Evolutionary conservation across 2,329 filamentous ascomycete species (phyloP).

Genomic region (Penicillium sp.): DNA sequence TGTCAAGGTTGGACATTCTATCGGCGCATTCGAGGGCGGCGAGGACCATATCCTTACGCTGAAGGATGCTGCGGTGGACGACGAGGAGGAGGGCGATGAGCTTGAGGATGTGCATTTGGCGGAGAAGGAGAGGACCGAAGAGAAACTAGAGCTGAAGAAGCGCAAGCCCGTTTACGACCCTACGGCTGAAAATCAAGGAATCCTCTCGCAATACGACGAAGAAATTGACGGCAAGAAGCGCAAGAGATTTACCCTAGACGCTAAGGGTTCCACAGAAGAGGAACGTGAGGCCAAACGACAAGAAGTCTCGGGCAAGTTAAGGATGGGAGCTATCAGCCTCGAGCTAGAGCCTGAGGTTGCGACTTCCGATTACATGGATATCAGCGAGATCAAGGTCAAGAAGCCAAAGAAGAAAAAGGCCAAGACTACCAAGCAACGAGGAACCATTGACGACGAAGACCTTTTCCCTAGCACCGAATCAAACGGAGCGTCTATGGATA

Average conservation of each 20-base stretch:
- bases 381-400: constrained; percentile 85
- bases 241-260: constrained; percentile 85
- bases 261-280: constrained; percentile 69
- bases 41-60: constrained; percentile 89
- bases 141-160: constrained; percentile 84
- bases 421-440: constrained; percentile 71
- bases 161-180: constrained; percentile 88
- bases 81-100: constrained; percentile 87
- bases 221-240: constrained; percentile 88
- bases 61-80: constrained; percentile 86
- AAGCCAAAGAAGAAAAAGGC: constrained; percentile 87
- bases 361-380: constrained; percentile 83
- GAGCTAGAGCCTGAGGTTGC: constrained; percentile 69
- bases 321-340: constrained; percentile 71
- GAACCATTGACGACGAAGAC: constrained; percentile 60
- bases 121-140: constrained; percentile 49
- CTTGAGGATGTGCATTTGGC: constrained; percentile 53
- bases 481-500: constrained; percentile 66
- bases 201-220: constrained; percentile 92
- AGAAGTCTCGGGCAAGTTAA: constrained; percentile 60
- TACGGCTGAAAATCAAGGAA: constrained; percentile 65
- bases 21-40: constrained; percentile 73
- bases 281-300: constrained; percentile 58
- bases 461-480: constrained; percentile 46
- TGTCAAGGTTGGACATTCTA: constrained; percentile 87